Evolutionary conservation across 23 red algal species (phyloP), one percentile per base, ranked within the genome.

Genomic region (Pyropia yezoensis): DNA sequence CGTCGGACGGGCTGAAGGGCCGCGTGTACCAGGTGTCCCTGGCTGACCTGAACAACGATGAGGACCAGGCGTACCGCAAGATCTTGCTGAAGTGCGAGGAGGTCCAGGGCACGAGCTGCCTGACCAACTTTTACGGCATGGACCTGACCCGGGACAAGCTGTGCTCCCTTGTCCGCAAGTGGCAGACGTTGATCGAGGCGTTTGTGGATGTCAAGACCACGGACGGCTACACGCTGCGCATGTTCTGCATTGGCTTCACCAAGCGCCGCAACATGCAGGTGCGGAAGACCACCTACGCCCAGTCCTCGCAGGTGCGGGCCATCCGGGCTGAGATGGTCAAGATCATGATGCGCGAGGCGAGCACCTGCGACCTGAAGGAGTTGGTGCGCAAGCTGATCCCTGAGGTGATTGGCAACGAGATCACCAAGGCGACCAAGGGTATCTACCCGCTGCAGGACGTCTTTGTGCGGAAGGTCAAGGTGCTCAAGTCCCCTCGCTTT

Each of bases 181-280:
- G 93, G 85, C 93, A 97, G 73, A 85, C 85, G 49, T 69, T 89
- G 18, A 97, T 97, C 54, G 93, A 97, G 60, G 93, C 93, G 23
- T 70, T 91, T 30, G 84, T 90, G 33, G 93, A 97, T 24, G 93
- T 97, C 3, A 97, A 97, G 69, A 97, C 93, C 50, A 87, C 85
- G 18, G 93, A 97, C 58, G 93, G 85, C 64, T 97, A 97, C 62
- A 56, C 88, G 1, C 50, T 97, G 50, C 80, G 93, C 21, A 70
- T 97, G 65, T 97, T 97, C 54, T 83, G 79, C 14, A 97, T 97
- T 51, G 93, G 80, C 17, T 97, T 97, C 52, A 97, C 93, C 6
- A 97, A 90, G 79, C 73, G 87, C 39, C 63, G 85, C 24, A 78
- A 89, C 11, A 49, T 59, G 5, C 81, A 95, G 68, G 76, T 88